Percentiles rank a stretch among this genome's conserved stretches.
Evolutionary conservation across 106 monocot species (phyloP).

Genomic region (Dendrobium catenatum): DNA sequence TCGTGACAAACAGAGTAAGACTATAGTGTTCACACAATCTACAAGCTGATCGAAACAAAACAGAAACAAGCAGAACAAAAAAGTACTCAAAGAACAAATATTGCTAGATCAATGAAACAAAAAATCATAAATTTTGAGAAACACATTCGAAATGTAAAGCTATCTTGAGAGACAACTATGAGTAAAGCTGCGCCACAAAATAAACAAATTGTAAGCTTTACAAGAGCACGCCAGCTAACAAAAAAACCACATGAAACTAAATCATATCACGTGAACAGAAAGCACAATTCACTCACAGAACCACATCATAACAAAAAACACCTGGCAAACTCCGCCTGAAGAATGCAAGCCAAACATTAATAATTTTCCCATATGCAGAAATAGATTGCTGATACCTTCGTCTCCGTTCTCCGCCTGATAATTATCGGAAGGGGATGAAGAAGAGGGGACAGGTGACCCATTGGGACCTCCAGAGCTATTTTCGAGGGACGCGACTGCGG

Average conservation of each 20-base stretch:
- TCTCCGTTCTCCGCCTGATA: constrained; percentile 9
- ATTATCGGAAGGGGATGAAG: constrained; percentile 1
- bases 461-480: constrained; percentile 20
- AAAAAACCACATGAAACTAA: neutral
- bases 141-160: neutral
- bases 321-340: neutral
- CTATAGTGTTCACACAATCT: too few species aligned
- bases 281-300: neutral
- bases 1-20: too few species aligned
- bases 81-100: neutral
- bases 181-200: neutral
- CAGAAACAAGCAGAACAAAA: too few species aligned
- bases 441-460: constrained; percentile 11
- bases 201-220: neutral
- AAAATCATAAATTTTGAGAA: neutral
- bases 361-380: too few species aligned
- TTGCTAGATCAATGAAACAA: neutral
- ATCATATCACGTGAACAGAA: neutral
- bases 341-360: too few species aligned
- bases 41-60: too few species aligned
- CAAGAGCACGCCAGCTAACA: neutral
- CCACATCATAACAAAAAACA: neutral
- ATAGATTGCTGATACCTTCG: constrained; percentile 10
- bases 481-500: constrained; percentile 17
- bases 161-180: neutral